phyloP scores from a whole-genome alignment of 2,329 filamentous ascomycete species.

The Pseudogymnoascus sp. region DNA sequence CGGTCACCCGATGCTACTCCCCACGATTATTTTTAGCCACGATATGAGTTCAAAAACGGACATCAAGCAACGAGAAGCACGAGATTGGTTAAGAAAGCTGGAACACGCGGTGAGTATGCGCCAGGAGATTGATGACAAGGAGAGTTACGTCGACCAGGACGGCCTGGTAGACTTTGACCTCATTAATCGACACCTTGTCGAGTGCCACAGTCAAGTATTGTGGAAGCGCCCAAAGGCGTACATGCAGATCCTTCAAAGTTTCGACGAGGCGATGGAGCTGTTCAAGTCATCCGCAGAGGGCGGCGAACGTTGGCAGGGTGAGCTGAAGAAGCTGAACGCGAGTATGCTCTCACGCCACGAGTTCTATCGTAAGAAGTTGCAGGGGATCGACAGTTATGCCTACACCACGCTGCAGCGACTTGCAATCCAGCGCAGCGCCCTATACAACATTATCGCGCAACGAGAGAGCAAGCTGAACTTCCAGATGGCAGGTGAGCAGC shows the following conservation, averaged over 20 bases:
- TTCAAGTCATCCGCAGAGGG: conserved; percentile 12
- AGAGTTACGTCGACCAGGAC: conserved; percentile 45
- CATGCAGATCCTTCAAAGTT: conserved; percentile 43
- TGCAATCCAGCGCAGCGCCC: conserved; percentile 52
- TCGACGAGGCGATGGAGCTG: conserved; percentile 34
- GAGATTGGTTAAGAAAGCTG: conserved; percentile 53
- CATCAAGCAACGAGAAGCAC: conserved; percentile 53
- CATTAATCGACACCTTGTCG: conserved; percentile 54
- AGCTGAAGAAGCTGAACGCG: conserved; percentile 41
- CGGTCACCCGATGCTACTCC: conserved; percentile 53
- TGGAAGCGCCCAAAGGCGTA: conserved; percentile 60
- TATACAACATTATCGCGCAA: conserved; percentile 61
- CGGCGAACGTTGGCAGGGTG: conserved; percentile 14
- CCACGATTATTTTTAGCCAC: conserved; percentile 51
- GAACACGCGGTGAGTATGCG: conserved; percentile 57
- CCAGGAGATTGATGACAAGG: conserved; percentile 30
- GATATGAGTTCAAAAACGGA: conserved; percentile 51
- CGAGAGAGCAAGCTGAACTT: conserved; percentile 57
- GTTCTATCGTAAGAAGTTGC: conserved; percentile 54
- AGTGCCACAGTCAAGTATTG: conserved; percentile 56
- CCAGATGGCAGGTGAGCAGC: conserved; percentile 41
- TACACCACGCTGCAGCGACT: conserved; percentile 54
- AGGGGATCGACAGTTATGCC: conserved; percentile 55
- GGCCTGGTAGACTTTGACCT: conserved; percentile 50
- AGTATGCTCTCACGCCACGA: conserved; percentile 48